Evolutionary conservation across 768 basidiomycete genomes (phyloP), one percentile per base, ranked within the genome.

Genomic region (Arthromyces matolae): DNA sequence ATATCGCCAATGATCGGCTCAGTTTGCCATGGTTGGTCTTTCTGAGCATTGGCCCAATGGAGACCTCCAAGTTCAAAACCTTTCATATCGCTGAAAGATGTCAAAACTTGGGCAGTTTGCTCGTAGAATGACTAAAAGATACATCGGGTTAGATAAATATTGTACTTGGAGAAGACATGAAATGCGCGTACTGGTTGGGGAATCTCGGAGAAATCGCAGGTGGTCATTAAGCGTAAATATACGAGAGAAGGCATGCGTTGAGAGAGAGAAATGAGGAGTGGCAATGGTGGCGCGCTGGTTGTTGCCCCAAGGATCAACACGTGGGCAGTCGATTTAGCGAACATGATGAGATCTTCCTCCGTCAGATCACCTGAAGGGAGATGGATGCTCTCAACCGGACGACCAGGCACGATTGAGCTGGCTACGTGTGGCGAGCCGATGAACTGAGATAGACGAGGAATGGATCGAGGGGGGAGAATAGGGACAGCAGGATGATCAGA

Each of bases 11-110:
- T 62, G 12, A 79, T 65, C 14, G 79, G 70, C 36, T 74, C 70
- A 1, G 79, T 77, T 61, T 77, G 76, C 81, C 81, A 83, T 5
- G 75, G 64, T 39, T 70, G 61, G 43, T 67, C 60, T 53, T 72
- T 71, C 37, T 65, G 71, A n/a, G 75, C 72, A 5, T 79, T 81
- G 39, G 76, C 73, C 85, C 86, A 89, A 54, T 83, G 84, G 67
- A 89, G 79, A 27, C 87, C 88, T 38, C 77, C 83, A 23, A 89
- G 77, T 60, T 89, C 87, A 58, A 87, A 87, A 37, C 78, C 77
- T 52, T 75, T 68, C 28, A 89, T 74, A 45, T 77, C 66, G n/a
- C 78, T 67, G 52, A 89, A 76, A 7, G 75, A 73, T n/a, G 74
- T 70, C 51, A 90, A 71, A 5, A 72, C 69, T 39, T 67, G 65